phyloP scores from a whole-genome alignment of 257 asterid genomes.

The Perilla frutescens region DNA sequence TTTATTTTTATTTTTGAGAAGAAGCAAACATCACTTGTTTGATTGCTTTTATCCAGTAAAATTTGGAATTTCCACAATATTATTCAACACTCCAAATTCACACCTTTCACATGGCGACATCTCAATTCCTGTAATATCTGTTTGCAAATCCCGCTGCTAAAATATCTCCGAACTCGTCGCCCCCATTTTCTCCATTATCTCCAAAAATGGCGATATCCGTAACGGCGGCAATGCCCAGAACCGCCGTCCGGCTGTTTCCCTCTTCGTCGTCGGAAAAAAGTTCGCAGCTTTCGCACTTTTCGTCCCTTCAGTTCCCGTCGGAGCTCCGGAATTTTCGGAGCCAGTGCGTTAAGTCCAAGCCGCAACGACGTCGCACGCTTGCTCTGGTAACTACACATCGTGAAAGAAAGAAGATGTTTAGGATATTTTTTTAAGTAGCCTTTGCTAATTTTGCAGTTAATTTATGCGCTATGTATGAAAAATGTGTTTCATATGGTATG shows the following conservation, averaged over 20 bases:
- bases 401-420: neutral
- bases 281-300: conserved; percentile 43
- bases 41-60: neutral
- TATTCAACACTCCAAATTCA: conserved; percentile 23
- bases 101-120: neutral
- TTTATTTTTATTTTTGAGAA: too few species aligned
- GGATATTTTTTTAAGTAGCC: neutral
- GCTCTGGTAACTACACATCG: conserved; percentile 41
- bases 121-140: neutral
- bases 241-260: conserved; percentile 20
- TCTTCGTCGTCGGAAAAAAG: conserved; percentile 32
- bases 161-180: conserved; percentile 9
- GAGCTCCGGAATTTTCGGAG: conserved; percentile 42
- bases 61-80: neutral
- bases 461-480: neutral
- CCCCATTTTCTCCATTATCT: conserved; percentile 9
- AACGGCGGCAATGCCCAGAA: conserved; percentile 40
- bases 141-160: conserved; percentile 4
- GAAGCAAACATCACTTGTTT: too few species aligned
- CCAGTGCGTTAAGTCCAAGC: conserved; percentile 32
- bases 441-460: conserved; percentile 1
- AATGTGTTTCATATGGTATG: neutral
- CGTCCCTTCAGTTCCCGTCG: conserved; percentile 58
- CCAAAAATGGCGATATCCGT: conserved; percentile 57
- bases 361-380: conserved; percentile 42